phyloP scores from a whole-genome alignment of 2,329 filamentous ascomycete genomes.

The Phialophora expanda region DNA sequence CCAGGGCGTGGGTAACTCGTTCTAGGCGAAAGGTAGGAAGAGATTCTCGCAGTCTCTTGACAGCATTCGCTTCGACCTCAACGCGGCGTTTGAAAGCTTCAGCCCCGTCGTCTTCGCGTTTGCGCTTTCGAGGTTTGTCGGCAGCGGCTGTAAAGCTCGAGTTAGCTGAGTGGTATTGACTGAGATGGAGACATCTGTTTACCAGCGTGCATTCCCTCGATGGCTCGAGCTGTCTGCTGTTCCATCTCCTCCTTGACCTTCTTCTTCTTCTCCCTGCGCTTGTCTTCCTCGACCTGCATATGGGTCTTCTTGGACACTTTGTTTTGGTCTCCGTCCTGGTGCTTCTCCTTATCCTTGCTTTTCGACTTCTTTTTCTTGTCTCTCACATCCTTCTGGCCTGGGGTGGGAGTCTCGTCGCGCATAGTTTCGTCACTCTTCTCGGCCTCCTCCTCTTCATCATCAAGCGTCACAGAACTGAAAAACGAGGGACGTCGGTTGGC shows the following conservation, averaged over 20 bases:
- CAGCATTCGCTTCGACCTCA: conserved; percentile 28
- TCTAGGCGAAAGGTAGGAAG: conserved; percentile 23
- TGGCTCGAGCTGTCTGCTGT: not conserved
- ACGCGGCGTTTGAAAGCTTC: conserved; percentile 13
- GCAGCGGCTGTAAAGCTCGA: not conserved
- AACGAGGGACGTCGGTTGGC: conserved; percentile 20
- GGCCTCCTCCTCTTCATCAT: conserved; percentile 6
- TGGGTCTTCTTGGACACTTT: conserved; percentile 9
- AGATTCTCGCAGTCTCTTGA: conserved; percentile 29
- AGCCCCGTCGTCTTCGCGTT: conserved; percentile 18
- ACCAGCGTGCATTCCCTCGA: conserved; percentile 6
- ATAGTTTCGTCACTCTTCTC: conserved; percentile 15
- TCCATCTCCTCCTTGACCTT: conserved; percentile 13
- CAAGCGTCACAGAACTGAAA: conserved; percentile 7
- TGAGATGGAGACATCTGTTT: not conserved
- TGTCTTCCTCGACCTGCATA: conserved; percentile 10
- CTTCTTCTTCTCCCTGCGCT: conserved; percentile 19
- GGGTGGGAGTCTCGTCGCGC: conserved; percentile 20
- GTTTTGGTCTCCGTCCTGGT: not conserved
- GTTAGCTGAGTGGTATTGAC: not conserved
- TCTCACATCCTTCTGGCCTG: conserved; percentile 16
- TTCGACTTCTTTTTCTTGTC: conserved; percentile 23
- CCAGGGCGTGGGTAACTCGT: conserved; percentile 19
- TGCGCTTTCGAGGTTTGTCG: conserved; percentile 24
- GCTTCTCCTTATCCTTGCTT: conserved; percentile 14